Base-by-base conservation (phyloP, 805 yeast species). In the Lipomyces yamanashiensis region DNA sequence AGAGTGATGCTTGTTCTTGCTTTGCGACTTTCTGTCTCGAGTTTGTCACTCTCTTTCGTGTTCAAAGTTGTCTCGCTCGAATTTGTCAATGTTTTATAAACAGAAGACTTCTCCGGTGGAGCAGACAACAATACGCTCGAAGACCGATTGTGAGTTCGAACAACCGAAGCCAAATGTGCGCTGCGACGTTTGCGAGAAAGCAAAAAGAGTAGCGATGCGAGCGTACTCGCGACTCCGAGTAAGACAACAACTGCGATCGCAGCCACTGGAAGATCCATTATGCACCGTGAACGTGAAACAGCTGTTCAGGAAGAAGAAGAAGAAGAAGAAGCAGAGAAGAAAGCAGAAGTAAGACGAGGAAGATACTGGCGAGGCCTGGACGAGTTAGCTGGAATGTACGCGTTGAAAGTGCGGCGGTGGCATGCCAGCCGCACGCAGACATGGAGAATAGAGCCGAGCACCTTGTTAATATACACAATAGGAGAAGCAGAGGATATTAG, bases 111-210 rank as follows among this genome's bases (percentile, higher is more conserved):
- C n/a, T 51, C 54, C 5, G 54, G 54, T 7, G 40, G 33, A 28
- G 44, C 54, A n/a, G 54, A 51, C 15, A 51, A 44, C 36, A 51
- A 44, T 7, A 51, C 54, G 33, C 54, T 51, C 8, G 54, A 51
- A 34, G 54, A 51, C n/a, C 54, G 54, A 34, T 34, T 37, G 23
- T 51, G 54, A 12, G 54, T 8, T 1, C 54, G 54, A 7, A 28
- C 7, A 13, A 44, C 15, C 17, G 54, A 36, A 7, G 50, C 50
- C 34, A 51, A 44, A n/a, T 19, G 54, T 2, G 54, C 44, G 6
- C 44, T 36, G 44, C 54, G 54, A 2, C 41, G 49, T 41, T 28
- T 28, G 43, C 43, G 58, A 21, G 52, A 15, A 23, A 34, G n/a
- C 34, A 45, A 19, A 40, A 52, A 33, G 8, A 59, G 21, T 23